These are phyloP conservation scores for Thelonectria rubi DNA, from an alignment of 2,329 filamentous ascomycete genomes.

Conservation along the genomic window DNA sequence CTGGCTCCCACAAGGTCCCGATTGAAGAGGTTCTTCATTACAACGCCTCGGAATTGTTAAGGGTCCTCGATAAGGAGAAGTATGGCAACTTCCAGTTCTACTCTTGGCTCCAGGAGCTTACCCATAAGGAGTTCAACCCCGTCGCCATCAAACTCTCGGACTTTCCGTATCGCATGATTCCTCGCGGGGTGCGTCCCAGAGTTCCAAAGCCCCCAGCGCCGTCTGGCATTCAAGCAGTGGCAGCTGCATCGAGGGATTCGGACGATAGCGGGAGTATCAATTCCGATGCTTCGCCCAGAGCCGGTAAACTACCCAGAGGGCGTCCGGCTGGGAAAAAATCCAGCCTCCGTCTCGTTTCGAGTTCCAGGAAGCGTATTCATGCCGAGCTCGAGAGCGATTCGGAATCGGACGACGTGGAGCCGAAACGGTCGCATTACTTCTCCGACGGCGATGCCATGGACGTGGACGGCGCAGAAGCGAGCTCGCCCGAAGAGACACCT, in stretches of 20 bases:
- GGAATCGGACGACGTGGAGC: conserved; percentile 47
- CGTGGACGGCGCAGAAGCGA: conserved; percentile 44
- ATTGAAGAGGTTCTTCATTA: conserved; percentile 55
- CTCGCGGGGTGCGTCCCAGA: conserved; percentile 33
- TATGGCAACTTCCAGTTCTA: conserved; percentile 48
- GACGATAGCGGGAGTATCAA: conserved; percentile 36
- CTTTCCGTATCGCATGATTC: conserved; percentile 42
- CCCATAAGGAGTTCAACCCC: conserved; percentile 40
- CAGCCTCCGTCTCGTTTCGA: conserved; percentile 52
- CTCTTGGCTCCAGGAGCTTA: conserved; percentile 46
- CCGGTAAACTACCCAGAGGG: conserved; percentile 47
- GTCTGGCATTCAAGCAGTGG: conserved; percentile 1
- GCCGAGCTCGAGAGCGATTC: conserved; percentile 51
- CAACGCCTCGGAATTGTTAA: conserved; percentile 53
- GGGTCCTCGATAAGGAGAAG: conserved; percentile 45
- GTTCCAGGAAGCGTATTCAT: conserved; percentile 56
- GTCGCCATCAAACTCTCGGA: conserved; percentile 42
- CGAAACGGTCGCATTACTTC: conserved; percentile 50
- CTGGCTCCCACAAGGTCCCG: conserved; percentile 53
- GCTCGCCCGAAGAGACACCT: conserved; percentile 31
- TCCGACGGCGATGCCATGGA: conserved; percentile 42
- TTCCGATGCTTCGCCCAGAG: conserved; percentile 34
- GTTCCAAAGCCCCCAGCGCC: conserved; percentile 12
- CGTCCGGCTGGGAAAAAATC: conserved; percentile 57
- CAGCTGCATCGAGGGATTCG: conserved; percentile 1